A percentile compares a stretch with the other conserved stretches of the same genome.
Evolutionary conservation across 805 yeast species (phyloP).

Genomic region (Nematodospora valgi): DNA sequence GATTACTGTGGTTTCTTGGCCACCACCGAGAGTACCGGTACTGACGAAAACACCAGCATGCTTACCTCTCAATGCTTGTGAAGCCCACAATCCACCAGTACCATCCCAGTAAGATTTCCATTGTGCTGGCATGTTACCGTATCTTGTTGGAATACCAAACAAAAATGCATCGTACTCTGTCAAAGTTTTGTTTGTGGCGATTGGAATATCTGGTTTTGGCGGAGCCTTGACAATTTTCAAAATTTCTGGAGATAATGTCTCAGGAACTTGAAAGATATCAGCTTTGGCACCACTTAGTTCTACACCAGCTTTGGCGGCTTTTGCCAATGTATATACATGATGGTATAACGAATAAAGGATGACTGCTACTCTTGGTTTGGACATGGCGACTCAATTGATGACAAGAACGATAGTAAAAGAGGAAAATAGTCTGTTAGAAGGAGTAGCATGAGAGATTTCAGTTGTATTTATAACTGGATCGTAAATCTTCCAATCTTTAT

Average conservation of each 20-base stretch:
- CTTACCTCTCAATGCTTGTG: constrained; percentile 68
- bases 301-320: constrained; percentile 65
- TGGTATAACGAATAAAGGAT: constrained; percentile 81
- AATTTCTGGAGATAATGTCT: constrained; percentile 66
- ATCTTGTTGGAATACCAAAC: constrained; percentile 81
- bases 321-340: constrained; percentile 68
- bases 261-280: constrained; percentile 75
- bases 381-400: neutral
- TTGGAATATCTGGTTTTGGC: constrained; percentile 54
- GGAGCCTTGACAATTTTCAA: constrained; percentile 66
- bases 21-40: constrained; percentile 74
- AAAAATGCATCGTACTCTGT: constrained; percentile 66
- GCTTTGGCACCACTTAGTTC: constrained; percentile 62
- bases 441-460: too few species aligned
- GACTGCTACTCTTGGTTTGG: constrained; percentile 55
- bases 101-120: constrained; percentile 72
- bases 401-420: neutral
- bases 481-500: too few species aligned
- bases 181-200: constrained; percentile 56
- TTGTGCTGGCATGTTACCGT: constrained; percentile 73
- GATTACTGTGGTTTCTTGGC: constrained; percentile 70
- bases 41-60: constrained; percentile 69
- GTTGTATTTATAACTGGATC: too few species aligned
- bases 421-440: neutral
- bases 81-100: constrained; percentile 75